Base-by-base conservation (phyloP, 164 flowering plant species). In the Aristolochia californica region DNA sequence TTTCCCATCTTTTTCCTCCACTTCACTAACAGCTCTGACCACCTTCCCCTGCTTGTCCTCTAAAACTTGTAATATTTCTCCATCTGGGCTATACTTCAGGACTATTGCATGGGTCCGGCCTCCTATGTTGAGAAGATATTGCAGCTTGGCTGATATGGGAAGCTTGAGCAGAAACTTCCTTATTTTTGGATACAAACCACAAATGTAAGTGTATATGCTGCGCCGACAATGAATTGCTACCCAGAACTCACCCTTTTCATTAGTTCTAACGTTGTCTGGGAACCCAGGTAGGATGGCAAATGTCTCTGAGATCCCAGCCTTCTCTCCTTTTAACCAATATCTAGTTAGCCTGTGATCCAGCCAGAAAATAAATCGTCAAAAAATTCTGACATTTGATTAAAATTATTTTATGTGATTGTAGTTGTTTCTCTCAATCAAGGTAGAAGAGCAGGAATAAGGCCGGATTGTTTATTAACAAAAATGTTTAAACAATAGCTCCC, bases 281-380 rank as follows among this genome's bases (percentile, higher is more conserved):
- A 70, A 80, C 60, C 97, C 97, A 9, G 91, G 91, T 18, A 87
- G 72, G 52, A 76, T 57, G 13, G 95, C 94, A 55, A 88, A 70
- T 18, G 77, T 66, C 38, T 85, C 96, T 16, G 80, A 65, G 16
- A 78, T 85, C 48, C 95, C 96, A 13, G 85, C 94, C 54, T 88
- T 87, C 55, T 84, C 87, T 16, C 96, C 96, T 71, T 85, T 88
- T 75, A 91, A 63, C 96, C 94, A 88, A 57, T 80, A 85, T 72
- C 73, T 82, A 21, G 66, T 66, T 55, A 88, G 70, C 68, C 98
- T 91, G 62, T 44, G 22, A 22, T 22, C 22, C 40, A 34, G 10
- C 7, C 10, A 12, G 40, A 34, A 3, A 3, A 34, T 34, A n/a
- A n/a, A 1, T 9, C 10, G 40, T 34, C 10, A 34, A 34, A 34